These are phyloP conservation scores for Jacaranda mimosifolia DNA, from an alignment of 257 asterid species.

Conservation along the genomic window DNA sequence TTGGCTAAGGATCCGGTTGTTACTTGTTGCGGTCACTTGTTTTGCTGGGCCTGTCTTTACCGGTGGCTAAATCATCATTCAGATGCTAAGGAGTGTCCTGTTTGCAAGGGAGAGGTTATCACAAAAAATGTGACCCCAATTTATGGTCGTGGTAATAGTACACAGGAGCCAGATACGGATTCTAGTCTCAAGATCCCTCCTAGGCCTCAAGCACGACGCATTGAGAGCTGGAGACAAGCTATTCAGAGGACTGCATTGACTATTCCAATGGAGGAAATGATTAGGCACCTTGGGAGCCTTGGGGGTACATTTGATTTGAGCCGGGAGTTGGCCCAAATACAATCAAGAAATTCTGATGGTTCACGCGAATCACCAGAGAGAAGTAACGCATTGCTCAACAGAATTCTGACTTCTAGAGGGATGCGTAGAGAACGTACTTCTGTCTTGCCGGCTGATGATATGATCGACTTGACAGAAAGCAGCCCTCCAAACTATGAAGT, in stretches of 20 bases:
- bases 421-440: constrained; percentile 72
- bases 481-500: constrained; percentile 54
- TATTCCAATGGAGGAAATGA: constrained; percentile 90
- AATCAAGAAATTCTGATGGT: constrained; percentile 47
- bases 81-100: constrained; percentile 92
- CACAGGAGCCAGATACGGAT: constrained; percentile 55
- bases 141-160: constrained; percentile 62
- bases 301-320: constrained; percentile 63
- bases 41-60: constrained; percentile 97
- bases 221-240: constrained; percentile 88
- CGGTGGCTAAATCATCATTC: constrained; percentile 92
- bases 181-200: constrained; percentile 61
- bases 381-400: constrained; percentile 66
- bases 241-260: constrained; percentile 73
- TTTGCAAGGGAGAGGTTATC: constrained; percentile 96
- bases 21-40: constrained; percentile 96
- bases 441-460: constrained; percentile 55
- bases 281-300: constrained; percentile 76
- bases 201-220: constrained; percentile 74
- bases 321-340: constrained; percentile 58
- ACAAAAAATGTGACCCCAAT: constrained; percentile 80
- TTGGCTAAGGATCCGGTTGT: constrained; percentile 93
- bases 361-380: constrained; percentile 77
- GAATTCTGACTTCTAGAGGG: constrained; percentile 78
- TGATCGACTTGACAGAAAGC: constrained; percentile 64